phyloP scores from a whole-genome alignment of 352 stramenopile species.

The Pythium utonaiense region DNA sequence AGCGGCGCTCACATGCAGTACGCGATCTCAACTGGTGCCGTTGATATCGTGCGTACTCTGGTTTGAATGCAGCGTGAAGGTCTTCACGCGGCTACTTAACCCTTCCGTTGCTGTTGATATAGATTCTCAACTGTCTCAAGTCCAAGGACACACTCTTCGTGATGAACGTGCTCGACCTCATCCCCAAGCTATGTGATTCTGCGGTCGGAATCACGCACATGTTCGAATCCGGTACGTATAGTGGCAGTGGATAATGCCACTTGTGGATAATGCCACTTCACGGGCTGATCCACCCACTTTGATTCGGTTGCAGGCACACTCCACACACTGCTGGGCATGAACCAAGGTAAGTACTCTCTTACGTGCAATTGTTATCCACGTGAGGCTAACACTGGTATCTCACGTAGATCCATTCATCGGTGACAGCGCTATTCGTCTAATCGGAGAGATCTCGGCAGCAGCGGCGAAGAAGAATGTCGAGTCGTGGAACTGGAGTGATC shows the following conservation, averaged over 20 bases:
- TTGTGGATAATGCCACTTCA: background rate
- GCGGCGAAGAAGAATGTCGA: conserved; percentile 61
- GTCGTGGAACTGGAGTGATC: conserved; percentile 76
- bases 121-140: conserved; percentile 73
- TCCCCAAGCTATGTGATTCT: conserved; percentile 67
- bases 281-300: background rate
- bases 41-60: conserved; percentile 26
- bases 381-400: background rate
- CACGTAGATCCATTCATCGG: conserved; percentile 69
- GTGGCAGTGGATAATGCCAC: background rate
- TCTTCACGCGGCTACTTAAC: background rate
- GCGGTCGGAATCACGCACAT: conserved; percentile 63
- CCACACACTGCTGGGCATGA: conserved; percentile 58
- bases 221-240: conserved; percentile 64
- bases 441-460: conserved; percentile 74
- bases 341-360: conserved; percentile 37
- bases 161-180: conserved; percentile 82
- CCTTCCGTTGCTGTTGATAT: background rate
- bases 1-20: conserved; percentile 59
- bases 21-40: conserved; percentile 35
- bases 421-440: conserved; percentile 63
- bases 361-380: background rate
- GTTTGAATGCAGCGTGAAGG: too few species aligned
- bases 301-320: conserved; percentile 51
- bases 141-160: conserved; percentile 77